Percentiles rank a stretch among this genome's conserved stretches.
phyloP scores from a whole-genome alignment of 768 basidiomycete species.

The Porpolomopsis calyptriformis region DNA sequence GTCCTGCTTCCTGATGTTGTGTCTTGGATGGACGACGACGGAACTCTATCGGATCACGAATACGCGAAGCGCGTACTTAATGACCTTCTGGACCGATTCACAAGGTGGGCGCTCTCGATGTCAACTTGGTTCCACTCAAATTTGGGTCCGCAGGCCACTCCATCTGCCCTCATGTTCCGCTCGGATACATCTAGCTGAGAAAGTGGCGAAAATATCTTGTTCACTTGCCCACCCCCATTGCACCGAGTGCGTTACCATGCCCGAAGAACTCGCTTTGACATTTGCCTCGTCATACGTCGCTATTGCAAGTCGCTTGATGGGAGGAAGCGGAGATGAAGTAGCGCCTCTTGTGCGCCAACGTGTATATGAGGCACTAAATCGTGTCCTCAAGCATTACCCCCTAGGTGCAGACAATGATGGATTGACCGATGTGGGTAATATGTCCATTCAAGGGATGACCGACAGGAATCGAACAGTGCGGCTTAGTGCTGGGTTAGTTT shows the following conservation, averaged over 20 bases:
- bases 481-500: slow-evolving; percentile 57
- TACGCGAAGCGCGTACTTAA: slow-evolving; percentile 35
- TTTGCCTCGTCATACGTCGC: slow-evolving; percentile 26
- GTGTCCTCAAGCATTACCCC: slow-evolving; percentile 34
- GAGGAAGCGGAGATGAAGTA: slow-evolving; percentile 37
- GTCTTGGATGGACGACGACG: slow-evolving; percentile 49
- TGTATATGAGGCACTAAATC: slow-evolving; percentile 30
- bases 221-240: slow-evolving; percentile 27
- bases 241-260: slow-evolving; percentile 19
- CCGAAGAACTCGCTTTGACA: slow-evolving; percentile 16
- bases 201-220: slow-evolving; percentile 26
- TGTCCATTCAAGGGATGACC: slow-evolving; percentile 38
- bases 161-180: slow-evolving; percentile 19
- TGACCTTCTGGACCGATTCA: slow-evolving; percentile 35
- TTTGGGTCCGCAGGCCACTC: slow-evolving; percentile 25
- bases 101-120: slow-evolving; percentile 22
- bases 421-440: slow-evolving; percentile 23
- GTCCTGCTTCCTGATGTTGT: slow-evolving; percentile 37
- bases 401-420: slow-evolving; percentile 19
- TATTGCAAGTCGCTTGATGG: slow-evolving; percentile 31
- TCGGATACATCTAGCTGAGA: slow-evolving; percentile 25
- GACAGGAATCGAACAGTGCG: slow-evolving; percentile 51
- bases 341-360: slow-evolving; percentile 35
- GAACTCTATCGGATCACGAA: slow-evolving; percentile 28
- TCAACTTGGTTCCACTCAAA: not conserved